Percentiles rank a stretch among this genome's conserved stretches.
Evolutionary conservation across 805 yeast species (phyloP).

Genomic region (Vanderwaltozyma yarrowii): DNA sequence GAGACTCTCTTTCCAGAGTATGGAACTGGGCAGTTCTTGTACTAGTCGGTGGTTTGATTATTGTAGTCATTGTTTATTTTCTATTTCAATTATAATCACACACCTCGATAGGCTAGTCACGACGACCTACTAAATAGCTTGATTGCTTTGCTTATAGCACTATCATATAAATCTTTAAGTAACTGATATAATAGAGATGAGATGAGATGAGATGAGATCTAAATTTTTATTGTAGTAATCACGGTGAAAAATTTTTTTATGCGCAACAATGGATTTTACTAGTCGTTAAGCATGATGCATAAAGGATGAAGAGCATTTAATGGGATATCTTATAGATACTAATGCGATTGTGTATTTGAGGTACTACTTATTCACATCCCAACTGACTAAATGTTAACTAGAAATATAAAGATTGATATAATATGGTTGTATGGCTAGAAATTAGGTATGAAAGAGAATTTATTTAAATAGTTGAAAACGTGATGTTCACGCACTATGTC

Average conservation of each 20-base stretch:
- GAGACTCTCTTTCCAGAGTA: conserved; percentile 83
- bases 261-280: background rate
- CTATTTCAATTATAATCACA: too few species aligned
- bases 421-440: too few species aligned
- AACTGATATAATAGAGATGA: background rate
- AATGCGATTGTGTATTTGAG: too few species aligned
- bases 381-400: too few species aligned
- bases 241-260: too few species aligned
- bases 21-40: conserved; percentile 36
- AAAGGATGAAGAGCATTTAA: too few species aligned
- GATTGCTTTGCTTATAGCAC: background rate
- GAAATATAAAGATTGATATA: too few species aligned
- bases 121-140: background rate
- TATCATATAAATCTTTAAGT: background rate
- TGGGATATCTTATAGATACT: too few species aligned
- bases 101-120: background rate
- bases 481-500: too few species aligned
- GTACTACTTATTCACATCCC: too few species aligned
- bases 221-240: background rate
- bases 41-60: conserved; percentile 19
- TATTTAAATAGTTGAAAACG: background rate
- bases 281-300: too few species aligned
- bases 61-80: conserved; percentile 21
- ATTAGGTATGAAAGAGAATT: too few species aligned
- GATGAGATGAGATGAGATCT: conserved; percentile 9